A percentile compares a stretch with the other conserved stretches of the same genome.
Evolutionary conservation across 2,329 filamentous ascomycete species (phyloP).

Genomic region (Stemphylium beticola): DNA sequence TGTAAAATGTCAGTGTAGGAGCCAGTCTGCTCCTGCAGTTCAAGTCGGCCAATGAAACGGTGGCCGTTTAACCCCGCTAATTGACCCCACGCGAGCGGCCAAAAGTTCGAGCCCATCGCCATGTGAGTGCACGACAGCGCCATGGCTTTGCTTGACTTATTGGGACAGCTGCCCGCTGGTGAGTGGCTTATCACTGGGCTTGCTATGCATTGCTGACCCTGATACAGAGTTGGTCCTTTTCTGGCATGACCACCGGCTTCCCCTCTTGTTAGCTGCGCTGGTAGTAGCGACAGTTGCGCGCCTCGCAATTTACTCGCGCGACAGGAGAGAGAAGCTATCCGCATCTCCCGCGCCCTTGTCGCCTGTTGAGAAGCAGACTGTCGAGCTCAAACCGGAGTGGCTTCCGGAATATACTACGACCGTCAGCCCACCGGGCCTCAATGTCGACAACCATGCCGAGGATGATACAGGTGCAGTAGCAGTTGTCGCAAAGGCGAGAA

Average conservation of each 20-base stretch:
- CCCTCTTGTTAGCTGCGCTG: conserved; percentile 42
- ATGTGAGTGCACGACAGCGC: conserved; percentile 7
- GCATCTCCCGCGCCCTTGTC: conserved; percentile 40
- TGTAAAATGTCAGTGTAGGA: background rate
- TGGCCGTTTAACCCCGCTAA: conserved; percentile 18
- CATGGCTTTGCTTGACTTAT: conserved; percentile 20
- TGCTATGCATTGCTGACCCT: conserved; percentile 1
- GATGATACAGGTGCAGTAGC: conserved; percentile 28
- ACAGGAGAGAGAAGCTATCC: conserved; percentile 37
- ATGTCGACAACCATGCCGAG: conserved; percentile 40
- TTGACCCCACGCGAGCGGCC: conserved; percentile 27
- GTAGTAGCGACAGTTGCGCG: conserved; percentile 39
- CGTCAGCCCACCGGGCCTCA: conserved; percentile 23
- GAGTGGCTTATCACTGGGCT: background rate
- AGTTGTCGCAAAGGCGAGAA: conserved; percentile 34
- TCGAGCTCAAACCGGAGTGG: conserved; percentile 45
- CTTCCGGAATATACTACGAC: conserved; percentile 44
- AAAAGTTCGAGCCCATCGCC: conserved; percentile 22
- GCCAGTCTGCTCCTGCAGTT: conserved; percentile 4
- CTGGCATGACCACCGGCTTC: conserved; percentile 47
- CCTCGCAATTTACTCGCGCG: conserved; percentile 34
- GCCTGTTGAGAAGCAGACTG: conserved; percentile 39
- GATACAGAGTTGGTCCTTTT: conserved; percentile 42
- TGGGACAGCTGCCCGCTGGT: conserved; percentile 29
- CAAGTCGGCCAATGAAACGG: conserved; percentile 15